A percentile compares a stretch with the other conserved stretches of the same genome.
Conservation (phyloP, 2,329 filamentous ascomycete genomes). For the Ascochyta viciae-villosae region DNA sequence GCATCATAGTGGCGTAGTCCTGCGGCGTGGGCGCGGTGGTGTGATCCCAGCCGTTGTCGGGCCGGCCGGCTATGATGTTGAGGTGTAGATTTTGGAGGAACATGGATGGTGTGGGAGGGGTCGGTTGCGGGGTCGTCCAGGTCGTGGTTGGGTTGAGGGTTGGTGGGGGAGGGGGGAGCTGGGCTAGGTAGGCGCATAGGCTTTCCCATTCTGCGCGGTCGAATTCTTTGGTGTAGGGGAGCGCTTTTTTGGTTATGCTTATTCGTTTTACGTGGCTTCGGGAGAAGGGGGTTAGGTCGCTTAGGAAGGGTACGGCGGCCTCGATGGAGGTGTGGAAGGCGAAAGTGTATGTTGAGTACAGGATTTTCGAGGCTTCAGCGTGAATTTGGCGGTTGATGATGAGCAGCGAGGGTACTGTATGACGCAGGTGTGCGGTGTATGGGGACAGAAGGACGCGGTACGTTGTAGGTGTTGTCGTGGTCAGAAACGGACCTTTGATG, state of each 20-base stretch:
- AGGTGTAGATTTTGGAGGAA: conserved; percentile 47
- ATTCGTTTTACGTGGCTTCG: conserved; percentile 59
- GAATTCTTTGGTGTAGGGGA: conserved; percentile 62
- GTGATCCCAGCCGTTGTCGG: conserved; percentile 57
- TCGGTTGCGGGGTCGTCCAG: neutral
- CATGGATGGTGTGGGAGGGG: conserved; percentile 4
- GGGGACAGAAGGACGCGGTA: conserved; percentile 59
- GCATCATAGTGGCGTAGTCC: conserved; percentile 35
- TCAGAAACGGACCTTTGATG: conserved; percentile 50
- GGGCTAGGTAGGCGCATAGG: conserved; percentile 55
- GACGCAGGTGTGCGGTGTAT: conserved; percentile 56
- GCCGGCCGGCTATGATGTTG: conserved; percentile 63
- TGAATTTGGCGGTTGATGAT: conserved; percentile 52
- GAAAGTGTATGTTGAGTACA: conserved; percentile 65
- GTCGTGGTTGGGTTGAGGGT: neutral
- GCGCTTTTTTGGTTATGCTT: conserved; percentile 62
- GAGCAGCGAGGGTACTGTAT: conserved; percentile 41
- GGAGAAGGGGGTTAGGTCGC: conserved; percentile 61
- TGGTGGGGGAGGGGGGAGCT: neutral
- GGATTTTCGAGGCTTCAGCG: conserved; percentile 61
- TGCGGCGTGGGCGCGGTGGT: conserved; percentile 39
- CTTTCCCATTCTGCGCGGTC: conserved; percentile 63
- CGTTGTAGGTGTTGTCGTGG: conserved; percentile 60
- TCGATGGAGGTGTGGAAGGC: conserved; percentile 67
- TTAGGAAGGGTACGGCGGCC: conserved; percentile 66